Evolutionary conservation across 441 rosid species (phyloP).

Genomic region (Eruca vesicaria): DNA sequence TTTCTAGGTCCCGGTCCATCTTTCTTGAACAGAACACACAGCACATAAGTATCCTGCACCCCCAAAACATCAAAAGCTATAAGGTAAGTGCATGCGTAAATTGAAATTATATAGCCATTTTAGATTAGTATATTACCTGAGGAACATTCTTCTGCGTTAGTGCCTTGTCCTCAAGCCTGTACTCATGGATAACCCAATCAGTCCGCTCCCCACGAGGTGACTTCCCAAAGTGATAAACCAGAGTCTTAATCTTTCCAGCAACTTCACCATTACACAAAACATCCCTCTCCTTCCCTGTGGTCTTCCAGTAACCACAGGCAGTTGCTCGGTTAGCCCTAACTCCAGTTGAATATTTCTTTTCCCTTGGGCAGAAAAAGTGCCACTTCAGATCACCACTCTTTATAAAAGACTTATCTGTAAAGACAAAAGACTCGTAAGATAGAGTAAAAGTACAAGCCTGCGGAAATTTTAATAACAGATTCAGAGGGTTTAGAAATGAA

Average conservation of each 20-base stretch:
- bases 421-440: not conserved
- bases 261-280: constrained; percentile 42
- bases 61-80: not conserved
- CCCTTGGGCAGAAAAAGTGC: constrained; percentile 76
- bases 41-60: constrained; percentile 55
- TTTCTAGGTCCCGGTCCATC: constrained; percentile 84
- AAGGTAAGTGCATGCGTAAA: not conserved
- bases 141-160: constrained; percentile 46
- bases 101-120: not conserved
- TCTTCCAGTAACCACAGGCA: constrained; percentile 71
- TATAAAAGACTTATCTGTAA: constrained; percentile 38
- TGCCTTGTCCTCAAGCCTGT: constrained; percentile 52
- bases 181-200: constrained; percentile 91
- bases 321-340: constrained; percentile 57
- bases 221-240: constrained; percentile 65
- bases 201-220: constrained; percentile 61
- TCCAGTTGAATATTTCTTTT: constrained; percentile 59
- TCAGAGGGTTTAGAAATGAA: not conserved
- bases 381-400: constrained; percentile 64
- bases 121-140: constrained; percentile 31
- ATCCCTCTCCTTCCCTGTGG: constrained; percentile 68
- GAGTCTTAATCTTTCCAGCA: constrained; percentile 64
- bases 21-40: constrained; percentile 63
- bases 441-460: not conserved
- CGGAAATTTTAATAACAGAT: not conserved